Percentiles rank a stretch among this genome's conserved stretches.
Evolutionary conservation across 768 basidiomycete species (phyloP).

Genomic region (Dioszegia aurantiaca): DNA sequence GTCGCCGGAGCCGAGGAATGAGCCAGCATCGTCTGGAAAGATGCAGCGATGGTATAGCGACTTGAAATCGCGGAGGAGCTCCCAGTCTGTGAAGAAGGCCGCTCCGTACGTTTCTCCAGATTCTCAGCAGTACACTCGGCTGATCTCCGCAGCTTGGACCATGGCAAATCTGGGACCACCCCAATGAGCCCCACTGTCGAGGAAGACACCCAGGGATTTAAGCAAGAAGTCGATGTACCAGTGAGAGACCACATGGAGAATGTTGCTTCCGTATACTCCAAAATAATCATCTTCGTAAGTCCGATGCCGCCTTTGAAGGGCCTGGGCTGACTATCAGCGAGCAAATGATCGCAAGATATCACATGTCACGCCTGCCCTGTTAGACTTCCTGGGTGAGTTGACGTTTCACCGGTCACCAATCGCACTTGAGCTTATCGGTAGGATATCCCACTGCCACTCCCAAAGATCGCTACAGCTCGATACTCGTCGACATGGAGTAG

Average conservation of each 20-base stretch:
- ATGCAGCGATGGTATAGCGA: neutral
- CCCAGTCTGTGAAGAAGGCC: neutral
- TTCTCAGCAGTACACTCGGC: neutral
- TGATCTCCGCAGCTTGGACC: slow-evolving; percentile 1
- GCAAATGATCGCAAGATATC: slow-evolving; percentile 13
- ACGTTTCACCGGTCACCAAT: neutral
- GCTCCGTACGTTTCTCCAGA: neutral
- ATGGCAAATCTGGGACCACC: neutral
- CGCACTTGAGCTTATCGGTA: neutral
- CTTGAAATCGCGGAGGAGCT: neutral
- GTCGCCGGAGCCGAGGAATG: neutral
- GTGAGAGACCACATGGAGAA: slow-evolving; percentile 21
- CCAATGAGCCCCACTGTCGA: too few species aligned
- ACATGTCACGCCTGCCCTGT: slow-evolving; percentile 21
- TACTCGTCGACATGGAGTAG: slow-evolving; percentile 18
- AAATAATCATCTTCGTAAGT: slow-evolving; percentile 25
- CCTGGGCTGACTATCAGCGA: slow-evolving; percentile 1
- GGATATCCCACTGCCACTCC: slow-evolving; percentile 19
- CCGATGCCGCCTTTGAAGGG: too few species aligned
- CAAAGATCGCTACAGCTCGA: slow-evolving; percentile 19
- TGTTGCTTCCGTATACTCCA: slow-evolving; percentile 26
- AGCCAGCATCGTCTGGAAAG: neutral
- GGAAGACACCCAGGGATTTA: neutral
- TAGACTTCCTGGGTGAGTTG: slow-evolving; percentile 24
- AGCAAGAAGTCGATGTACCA: slow-evolving; percentile 4